These are phyloP conservation scores for Russula foetens DNA, from an alignment of 768 basidiomycete genomes.

Conservation along the genomic window DNA sequence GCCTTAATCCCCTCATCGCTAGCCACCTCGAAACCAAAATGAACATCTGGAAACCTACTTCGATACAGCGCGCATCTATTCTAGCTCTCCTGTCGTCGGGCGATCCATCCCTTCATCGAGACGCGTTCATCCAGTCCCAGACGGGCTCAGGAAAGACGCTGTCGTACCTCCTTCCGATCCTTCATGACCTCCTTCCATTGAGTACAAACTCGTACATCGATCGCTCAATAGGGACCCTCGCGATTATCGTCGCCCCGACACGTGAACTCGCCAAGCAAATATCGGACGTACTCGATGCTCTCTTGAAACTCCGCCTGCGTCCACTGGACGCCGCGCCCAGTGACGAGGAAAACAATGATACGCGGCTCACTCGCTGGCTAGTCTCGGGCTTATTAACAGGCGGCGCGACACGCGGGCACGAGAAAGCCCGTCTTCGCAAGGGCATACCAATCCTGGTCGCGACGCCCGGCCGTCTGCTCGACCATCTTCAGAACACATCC, in stretches of 20 bases:
- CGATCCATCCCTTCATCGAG: conserved; percentile 38
- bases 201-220: conserved; percentile 90
- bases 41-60: conserved; percentile 77
- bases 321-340: conserved; percentile 46
- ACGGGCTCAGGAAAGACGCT: conserved; percentile 97
- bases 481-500: conserved; percentile 93
- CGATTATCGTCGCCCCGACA: conserved; percentile 91
- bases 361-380: conserved; percentile 76
- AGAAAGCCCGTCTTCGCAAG: conserved; percentile 92
- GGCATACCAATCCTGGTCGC: conserved; percentile 93
- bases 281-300: conserved; percentile 81
- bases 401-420: conserved; percentile 89
- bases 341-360: conserved; percentile 34
- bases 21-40: conserved; percentile 75
- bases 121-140: conserved; percentile 92
- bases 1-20: conserved; percentile 73
- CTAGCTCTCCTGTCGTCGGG: conserved; percentile 50
- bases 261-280: conserved; percentile 96
- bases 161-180: conserved; percentile 87
- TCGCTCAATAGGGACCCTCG: conserved; percentile 89
- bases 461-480: conserved; percentile 90
- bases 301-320: conserved; percentile 70
- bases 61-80: conserved; percentile 73
- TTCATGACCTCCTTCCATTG: conserved; percentile 88
- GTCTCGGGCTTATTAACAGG: conserved; percentile 91